Evolutionary conservation across 441 rosid species (phyloP).

Genomic region (Euphorbia neoarborescens): DNA sequence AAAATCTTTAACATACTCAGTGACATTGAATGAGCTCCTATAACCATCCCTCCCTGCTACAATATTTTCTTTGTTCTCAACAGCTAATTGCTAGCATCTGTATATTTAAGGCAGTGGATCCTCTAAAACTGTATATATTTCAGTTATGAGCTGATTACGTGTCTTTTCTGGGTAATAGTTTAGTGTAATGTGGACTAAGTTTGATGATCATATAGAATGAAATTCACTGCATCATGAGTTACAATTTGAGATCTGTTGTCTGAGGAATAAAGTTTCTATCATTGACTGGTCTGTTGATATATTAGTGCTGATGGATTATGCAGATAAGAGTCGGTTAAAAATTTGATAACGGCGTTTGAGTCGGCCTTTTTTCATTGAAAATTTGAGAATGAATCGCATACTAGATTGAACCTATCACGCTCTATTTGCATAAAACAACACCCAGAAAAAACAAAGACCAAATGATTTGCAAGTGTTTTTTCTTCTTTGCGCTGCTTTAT

Average conservation of each 20-base stretch:
- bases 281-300: neutral
- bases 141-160: neutral
- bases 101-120: neutral
- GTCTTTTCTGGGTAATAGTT: neutral
- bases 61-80: neutral
- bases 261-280: neutral
- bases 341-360: neutral
- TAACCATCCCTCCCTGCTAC: neutral
- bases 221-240: neutral
- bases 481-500: neutral
- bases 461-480: neutral
- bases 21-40: neutral
- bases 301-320: neutral
- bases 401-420: neutral
- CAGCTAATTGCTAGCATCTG: slow-evolving; percentile 2
- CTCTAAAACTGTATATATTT: neutral
- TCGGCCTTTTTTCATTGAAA: no score
- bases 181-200: neutral
- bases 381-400: neutral
- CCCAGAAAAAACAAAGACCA: neutral
- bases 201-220: neutral
- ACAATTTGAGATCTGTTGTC: neutral
- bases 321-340: neutral
- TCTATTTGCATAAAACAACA: neutral
- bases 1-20: neutral